A percentile compares a stretch with the other conserved stretches of the same genome.
These are phyloP conservation scores for Dioscorea dumetorum DNA, from an alignment of 106 monocot species.

Conservation along the genomic window DNA sequence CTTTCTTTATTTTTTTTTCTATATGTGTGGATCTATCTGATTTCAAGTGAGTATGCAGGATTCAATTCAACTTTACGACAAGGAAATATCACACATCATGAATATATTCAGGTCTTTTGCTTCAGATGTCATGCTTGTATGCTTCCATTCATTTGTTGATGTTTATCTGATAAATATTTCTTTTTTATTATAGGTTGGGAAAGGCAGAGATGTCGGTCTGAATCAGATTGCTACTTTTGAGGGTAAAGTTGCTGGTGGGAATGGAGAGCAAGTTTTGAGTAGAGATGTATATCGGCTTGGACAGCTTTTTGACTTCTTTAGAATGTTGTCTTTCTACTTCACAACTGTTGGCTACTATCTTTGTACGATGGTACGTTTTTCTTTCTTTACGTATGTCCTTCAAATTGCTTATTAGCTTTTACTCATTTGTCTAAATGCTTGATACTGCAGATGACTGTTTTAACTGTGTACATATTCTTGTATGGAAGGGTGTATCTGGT, in stretches of 20 bases:
- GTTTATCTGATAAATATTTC: slow-evolving; percentile 6
- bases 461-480: slow-evolving; percentile 85
- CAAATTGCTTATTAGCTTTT: neutral
- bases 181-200: slow-evolving; percentile 58
- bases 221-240: slow-evolving; percentile 97
- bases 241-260: slow-evolving; percentile 97
- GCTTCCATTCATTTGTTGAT: neutral
- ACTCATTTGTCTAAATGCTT: neutral
- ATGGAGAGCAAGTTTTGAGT: slow-evolving; percentile 95
- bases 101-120: slow-evolving; percentile 80
- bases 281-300: slow-evolving; percentile 91
- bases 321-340: slow-evolving; percentile 91
- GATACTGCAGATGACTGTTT: slow-evolving; percentile 82
- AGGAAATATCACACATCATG: slow-evolving; percentile 96
- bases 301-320: slow-evolving; percentile 96
- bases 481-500: slow-evolving; percentile 97
- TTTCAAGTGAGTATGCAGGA: slow-evolving; percentile 34
- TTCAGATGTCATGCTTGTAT: neutral
- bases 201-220: slow-evolving; percentile 95
- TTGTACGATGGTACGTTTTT: slow-evolving; percentile 78
- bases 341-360: slow-evolving; percentile 92
- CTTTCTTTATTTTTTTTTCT: neutral
- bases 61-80: slow-evolving; percentile 96
- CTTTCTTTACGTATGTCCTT: neutral
- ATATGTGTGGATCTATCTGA: neutral